Percentiles rank a stretch among this genome's conserved stretches.
phyloP scores from a whole-genome alignment of 2,329 filamentous ascomycete species.

The Ilyonectria mors-panacis region DNA sequence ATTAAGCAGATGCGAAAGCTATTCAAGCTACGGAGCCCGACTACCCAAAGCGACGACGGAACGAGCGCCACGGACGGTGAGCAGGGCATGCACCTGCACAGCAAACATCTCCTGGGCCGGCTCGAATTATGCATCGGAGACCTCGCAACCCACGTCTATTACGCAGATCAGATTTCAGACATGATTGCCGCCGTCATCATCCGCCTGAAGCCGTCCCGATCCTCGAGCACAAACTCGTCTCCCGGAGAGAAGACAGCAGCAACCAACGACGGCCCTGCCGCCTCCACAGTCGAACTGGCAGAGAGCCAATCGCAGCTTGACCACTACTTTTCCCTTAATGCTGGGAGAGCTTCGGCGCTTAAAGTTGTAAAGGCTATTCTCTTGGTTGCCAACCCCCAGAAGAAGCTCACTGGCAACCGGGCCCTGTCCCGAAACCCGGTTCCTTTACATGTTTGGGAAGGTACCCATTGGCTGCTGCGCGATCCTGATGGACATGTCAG shows the following conservation, averaged over 20 bases:
- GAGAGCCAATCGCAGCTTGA: slow-evolving; percentile 64
- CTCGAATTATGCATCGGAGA: slow-evolving; percentile 90
- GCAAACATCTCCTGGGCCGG: slow-evolving; percentile 76
- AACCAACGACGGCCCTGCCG: slow-evolving; percentile 52
- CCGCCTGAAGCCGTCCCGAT: slow-evolving; percentile 78
- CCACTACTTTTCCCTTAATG: slow-evolving; percentile 66
- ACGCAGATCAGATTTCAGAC: slow-evolving; percentile 94
- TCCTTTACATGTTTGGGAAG: slow-evolving; percentile 90
- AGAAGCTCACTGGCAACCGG: slow-evolving; percentile 70
- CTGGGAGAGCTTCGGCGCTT: slow-evolving; percentile 76
- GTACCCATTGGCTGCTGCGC: slow-evolving; percentile 92
- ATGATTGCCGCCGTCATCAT: slow-evolving; percentile 88
- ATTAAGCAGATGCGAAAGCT: slow-evolving; percentile 87
- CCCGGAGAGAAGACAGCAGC: slow-evolving; percentile 64
- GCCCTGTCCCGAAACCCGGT: slow-evolving; percentile 81
- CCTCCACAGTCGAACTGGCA: slow-evolving; percentile 56
- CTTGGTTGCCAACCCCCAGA: slow-evolving; percentile 81
- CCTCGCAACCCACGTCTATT: slow-evolving; percentile 95
- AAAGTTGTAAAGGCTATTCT: slow-evolving; percentile 87
- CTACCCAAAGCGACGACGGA: slow-evolving; percentile 53
- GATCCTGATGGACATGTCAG: slow-evolving; percentile 85
- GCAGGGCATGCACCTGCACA: slow-evolving; percentile 59
- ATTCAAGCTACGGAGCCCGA: slow-evolving; percentile 72
- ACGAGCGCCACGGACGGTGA: slow-evolving; percentile 52
- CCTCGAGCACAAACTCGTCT: slow-evolving; percentile 60